Conservation (phyloP, 2,329 filamentous ascomycete species). For the Aspergillus sp. region DNA sequence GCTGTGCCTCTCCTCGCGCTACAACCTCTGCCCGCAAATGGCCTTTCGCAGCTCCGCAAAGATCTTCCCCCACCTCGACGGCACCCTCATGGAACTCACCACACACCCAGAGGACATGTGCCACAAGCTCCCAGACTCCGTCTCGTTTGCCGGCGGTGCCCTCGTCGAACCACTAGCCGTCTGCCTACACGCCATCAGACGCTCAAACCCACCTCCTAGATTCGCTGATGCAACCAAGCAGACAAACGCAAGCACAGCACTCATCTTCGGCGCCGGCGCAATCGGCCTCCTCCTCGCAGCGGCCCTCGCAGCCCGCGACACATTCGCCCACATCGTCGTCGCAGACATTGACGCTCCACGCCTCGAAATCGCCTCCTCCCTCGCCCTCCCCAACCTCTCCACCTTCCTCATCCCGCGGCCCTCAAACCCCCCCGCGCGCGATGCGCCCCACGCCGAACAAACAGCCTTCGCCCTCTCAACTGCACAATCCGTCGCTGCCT, state of each 20-base stretch:
- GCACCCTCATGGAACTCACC: constrained; percentile 65
- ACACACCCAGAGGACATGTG: constrained; percentile 66
- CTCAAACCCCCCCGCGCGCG: constrained; percentile 34
- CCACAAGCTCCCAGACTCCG: constrained; percentile 58
- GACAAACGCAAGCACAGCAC: constrained; percentile 51
- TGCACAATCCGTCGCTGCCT: constrained; percentile 41
- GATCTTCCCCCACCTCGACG: constrained; percentile 63
- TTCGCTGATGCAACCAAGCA: constrained; percentile 37
- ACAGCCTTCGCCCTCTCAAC: constrained; percentile 38
- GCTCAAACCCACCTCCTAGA: constrained; percentile 54
- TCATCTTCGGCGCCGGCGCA: constrained; percentile 66
- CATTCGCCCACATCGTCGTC: constrained; percentile 60
- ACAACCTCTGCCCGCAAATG: constrained; percentile 66
- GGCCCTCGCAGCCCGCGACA: constrained; percentile 59
- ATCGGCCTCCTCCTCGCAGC: constrained; percentile 64
- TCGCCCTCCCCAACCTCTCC: constrained; percentile 40
- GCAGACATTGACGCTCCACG: constrained; percentile 64
- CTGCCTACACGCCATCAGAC: constrained; percentile 62
- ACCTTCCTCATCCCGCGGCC: constrained; percentile 43
- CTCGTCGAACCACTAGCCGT: constrained; percentile 65
- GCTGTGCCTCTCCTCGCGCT: constrained; percentile 60
- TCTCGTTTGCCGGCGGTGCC: constrained; percentile 61
- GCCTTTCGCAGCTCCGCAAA: constrained; percentile 64
- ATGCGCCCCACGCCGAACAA: constrained; percentile 39
- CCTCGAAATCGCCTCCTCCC: constrained; percentile 57